Percentiles rank a stretch among this genome's conserved stretches.
These are phyloP conservation scores for Tritrichomonas musculus DNA, from an alignment of 208 protist genomes.

Conservation along the genomic window DNA sequence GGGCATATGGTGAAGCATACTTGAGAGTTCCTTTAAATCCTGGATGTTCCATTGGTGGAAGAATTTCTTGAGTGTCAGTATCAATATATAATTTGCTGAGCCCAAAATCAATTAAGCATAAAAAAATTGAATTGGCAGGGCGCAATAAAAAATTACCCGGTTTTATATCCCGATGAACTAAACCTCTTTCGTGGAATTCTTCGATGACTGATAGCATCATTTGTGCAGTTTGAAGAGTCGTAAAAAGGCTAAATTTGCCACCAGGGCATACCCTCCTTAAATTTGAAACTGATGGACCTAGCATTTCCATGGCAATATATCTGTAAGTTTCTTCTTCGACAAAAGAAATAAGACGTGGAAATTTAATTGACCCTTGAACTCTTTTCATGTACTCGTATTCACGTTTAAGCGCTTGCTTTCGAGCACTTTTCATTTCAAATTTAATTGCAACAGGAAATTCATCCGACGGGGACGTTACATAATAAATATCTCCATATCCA, in stretches of 20 bases:
- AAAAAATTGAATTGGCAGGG: neutral
- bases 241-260: neutral
- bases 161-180: neutral
- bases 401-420: neutral
- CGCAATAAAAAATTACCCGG: neutral
- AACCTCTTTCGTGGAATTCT: neutral
- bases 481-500: neutral
- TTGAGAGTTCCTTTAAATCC: neutral
- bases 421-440: neutral
- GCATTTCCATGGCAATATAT: neutral
- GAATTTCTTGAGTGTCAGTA: neutral
- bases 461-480: neutral
- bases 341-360: neutral
- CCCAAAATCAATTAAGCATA: neutral
- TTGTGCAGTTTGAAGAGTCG: neutral
- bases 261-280: neutral
- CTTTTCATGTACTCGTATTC: neutral
- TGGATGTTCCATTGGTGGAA: neutral
- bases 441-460: neutral
- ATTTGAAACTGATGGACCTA: neutral
- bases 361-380: neutral
- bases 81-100: conserved; percentile 4
- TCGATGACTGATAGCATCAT: neutral
- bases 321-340: neutral
- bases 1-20: neutral